Base-by-base conservation (phyloP, 352 stramenopile genomes). In the Globisporangium splendens region DNA sequence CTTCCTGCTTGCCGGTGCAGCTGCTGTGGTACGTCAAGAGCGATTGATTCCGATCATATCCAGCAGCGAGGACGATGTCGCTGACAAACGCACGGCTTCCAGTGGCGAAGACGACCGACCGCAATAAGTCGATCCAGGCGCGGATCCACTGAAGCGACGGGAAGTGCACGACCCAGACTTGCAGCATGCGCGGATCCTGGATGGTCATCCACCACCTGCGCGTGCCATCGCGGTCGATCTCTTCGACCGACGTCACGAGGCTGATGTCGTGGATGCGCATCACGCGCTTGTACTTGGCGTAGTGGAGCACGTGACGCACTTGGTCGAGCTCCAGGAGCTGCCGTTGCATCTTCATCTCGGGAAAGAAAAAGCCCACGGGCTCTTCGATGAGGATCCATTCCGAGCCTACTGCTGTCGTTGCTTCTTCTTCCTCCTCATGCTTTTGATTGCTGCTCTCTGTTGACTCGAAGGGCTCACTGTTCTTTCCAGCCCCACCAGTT, bases 151-250 rank as follows among this genome's bases (percentile, higher is more conserved):
- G 48, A 1, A 72, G 55, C 0, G 75, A 83, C 17, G 72, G 48
- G 24, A 89, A 91, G 65, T 84, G 63, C 3, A 91, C 42, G 39
- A 87, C 65, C 79, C 79, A 91, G 22, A 85, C 69, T 63, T 89
- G 79, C n/a, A 79, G 50, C 4, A 57, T 65, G 13, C 54, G 63
- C 8, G 77, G 53, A 47, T 91, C 79, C 49, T 88, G 77, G 2
- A 91, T 62, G 15, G 77, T 77, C 79, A 87, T 89, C 79, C 75
- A 89, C 77, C 73, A 86, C 49, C 73, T 75, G 8, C 51, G 61
- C 3, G 21, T 14, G 2, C 73, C 66, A 4, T 56, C 44, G 14
- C 66, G 50, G 22, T 73, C 66, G 5, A 63, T 58, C 28, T 85
- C 77, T 42, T 89, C 75, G 3, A 89, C 69, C 0, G 69, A 69